Percentiles rank a stretch among this genome's conserved stretches.
Conservation (phyloP, 345 rosid genomes). For the Acer negundo region DNA sequence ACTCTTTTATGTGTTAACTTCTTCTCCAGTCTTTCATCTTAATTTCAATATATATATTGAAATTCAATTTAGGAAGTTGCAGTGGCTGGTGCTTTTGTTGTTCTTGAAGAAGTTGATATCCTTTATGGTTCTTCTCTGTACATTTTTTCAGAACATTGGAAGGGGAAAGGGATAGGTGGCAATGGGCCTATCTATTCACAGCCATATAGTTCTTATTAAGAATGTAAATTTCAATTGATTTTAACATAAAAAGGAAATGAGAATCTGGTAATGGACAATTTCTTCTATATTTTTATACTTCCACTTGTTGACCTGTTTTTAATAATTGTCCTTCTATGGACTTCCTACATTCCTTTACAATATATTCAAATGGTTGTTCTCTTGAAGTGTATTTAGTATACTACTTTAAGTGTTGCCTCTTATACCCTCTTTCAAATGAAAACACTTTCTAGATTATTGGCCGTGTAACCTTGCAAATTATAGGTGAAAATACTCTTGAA, state of each 20-base stretch:
- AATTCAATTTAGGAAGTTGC: background rate
- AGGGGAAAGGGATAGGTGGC: background rate
- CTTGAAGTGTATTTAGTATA: too few relatives aligned
- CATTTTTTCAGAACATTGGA: background rate
- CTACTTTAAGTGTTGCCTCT: too few relatives aligned
- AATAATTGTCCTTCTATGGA: background rate
- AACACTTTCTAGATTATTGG: background rate
- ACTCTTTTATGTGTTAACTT: constrained; percentile 5
- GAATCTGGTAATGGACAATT: background rate
- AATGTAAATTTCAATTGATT: background rate
- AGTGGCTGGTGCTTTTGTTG: background rate
- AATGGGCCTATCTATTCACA: background rate
- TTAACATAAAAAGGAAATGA: background rate
- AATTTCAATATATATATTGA: background rate
- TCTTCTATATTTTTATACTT: background rate
- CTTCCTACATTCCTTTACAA: background rate
- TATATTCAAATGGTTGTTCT: background rate
- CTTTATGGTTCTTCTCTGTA: background rate
- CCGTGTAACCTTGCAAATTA: background rate
- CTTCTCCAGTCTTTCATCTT: background rate
- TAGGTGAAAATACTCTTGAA: background rate
- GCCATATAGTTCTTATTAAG: background rate
- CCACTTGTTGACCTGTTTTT: background rate
- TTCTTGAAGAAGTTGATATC: background rate
- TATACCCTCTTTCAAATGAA: background rate